A percentile compares a stretch with the other conserved stretches of the same genome.
phyloP scores from a whole-genome alignment of 805 yeast species.

The Kodamaea neixiangensis region DNA sequence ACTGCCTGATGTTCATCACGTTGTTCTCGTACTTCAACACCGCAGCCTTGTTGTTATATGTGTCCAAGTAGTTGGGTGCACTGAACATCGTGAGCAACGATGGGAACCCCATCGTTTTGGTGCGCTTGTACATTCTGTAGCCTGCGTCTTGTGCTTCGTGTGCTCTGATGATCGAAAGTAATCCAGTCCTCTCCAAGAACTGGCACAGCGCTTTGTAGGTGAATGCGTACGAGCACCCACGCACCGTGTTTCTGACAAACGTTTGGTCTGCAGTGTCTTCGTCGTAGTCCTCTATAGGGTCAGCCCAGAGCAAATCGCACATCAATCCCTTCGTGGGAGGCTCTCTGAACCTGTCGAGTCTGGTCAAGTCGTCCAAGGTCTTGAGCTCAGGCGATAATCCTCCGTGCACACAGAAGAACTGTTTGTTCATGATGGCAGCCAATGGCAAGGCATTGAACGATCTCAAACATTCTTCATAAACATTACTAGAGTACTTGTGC shows the following conservation, averaged over 20 bases:
- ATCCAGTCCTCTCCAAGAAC: conserved; percentile 74
- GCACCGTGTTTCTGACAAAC: conserved; percentile 66
- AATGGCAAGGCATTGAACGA: conserved; percentile 88
- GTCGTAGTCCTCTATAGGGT: conserved; percentile 90
- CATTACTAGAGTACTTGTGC: conserved; percentile 67
- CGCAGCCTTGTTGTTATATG: conserved; percentile 93
- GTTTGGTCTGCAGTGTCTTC: conserved; percentile 44
- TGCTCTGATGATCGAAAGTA: conserved; percentile 86
- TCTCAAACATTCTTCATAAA: conserved; percentile 72
- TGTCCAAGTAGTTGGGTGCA: conserved; percentile 93
- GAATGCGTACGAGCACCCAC: conserved; percentile 93
- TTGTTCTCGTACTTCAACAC: conserved; percentile 87
- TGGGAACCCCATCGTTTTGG: conserved; percentile 84
- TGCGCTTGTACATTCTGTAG: conserved; percentile 88
- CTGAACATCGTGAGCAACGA: conserved; percentile 87
- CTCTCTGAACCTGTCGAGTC: conserved; percentile 78
- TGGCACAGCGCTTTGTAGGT: conserved; percentile 80
- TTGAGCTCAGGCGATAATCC: conserved; percentile 87
- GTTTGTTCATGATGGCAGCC: conserved; percentile 91
- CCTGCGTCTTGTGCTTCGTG: conserved; percentile 99
- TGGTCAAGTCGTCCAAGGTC: conserved; percentile 65
- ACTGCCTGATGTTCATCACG: conserved; percentile 93
- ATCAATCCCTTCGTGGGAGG: conserved; percentile 92
- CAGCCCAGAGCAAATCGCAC: conserved; percentile 97
- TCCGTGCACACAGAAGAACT: conserved; percentile 95